Evolutionary conservation across 129 eudicot species (phyloP), one percentile per base, ranked within the genome.

Genomic region (Sambucus nigra): DNA sequence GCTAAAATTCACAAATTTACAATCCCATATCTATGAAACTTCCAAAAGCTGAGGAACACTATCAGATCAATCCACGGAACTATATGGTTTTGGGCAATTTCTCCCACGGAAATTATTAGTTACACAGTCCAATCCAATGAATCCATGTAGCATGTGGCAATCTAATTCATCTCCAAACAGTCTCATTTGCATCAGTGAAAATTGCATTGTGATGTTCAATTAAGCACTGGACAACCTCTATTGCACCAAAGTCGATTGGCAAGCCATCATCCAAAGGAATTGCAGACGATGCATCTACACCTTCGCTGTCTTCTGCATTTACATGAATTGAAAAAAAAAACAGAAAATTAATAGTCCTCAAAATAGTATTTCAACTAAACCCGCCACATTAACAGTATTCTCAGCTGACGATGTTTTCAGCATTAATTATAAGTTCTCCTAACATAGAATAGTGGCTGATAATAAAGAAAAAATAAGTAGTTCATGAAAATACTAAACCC

Each of bases 121-220:
- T 4, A 2, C n/a, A 4, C n/a, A 4, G 15, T 17, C 45, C 25
- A 60, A 29, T n/a, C 22, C 49, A 49, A 61, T 46, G 63, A 57
- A 53, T 44, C 40, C 15, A 25, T 33, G 41, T 21, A 3, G 14
- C 35, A 23, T 20, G 9, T 5, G 31, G 39, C 26, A 16, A 53
- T 55, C 28, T 5, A 42, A 19, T 60, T 77, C 76, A 84, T 74
- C 86, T 81, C 98, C 98, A 85, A 51, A 82, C 80, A 51, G 98
- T 82, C 63, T 79, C 94, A 41, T 82, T 79, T 49, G 98, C 94
- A 69, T 91, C 95, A 2, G 89, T 85, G 82, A 85, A 91, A 61
- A 85, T 77, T 19, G 94, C 79, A 70, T 79, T 91, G 66, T 91
- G 98, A 61, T 91, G 98, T 52, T 85, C 87, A 16, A 85, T 83